These are phyloP conservation scores for Aspergillus sp. DNA, from an alignment of 2,329 filamentous ascomycete species.

Conservation along the genomic window DNA sequence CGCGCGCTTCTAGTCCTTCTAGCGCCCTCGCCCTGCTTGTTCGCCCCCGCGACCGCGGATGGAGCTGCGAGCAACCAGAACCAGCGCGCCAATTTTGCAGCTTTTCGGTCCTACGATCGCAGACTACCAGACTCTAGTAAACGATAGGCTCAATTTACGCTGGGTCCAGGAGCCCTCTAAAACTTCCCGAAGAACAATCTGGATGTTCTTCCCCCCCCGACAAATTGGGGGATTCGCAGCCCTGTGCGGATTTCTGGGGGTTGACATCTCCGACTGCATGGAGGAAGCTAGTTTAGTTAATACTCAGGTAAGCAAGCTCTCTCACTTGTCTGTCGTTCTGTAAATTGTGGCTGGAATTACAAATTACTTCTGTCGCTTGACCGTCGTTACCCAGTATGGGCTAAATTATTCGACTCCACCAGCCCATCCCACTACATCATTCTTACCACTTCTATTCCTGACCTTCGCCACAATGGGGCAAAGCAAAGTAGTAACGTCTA, in stretches of 20 bases:
- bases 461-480: slow-evolving; percentile 9
- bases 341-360: background rate
- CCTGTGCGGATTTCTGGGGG: slow-evolving; percentile 5
- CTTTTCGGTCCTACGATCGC: slow-evolving; percentile 12
- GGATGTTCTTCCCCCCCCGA: background rate
- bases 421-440: slow-evolving; percentile 8
- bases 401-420: slow-evolving; percentile 4
- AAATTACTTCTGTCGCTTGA: background rate
- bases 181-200: background rate
- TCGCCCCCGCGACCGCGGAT: slow-evolving; percentile 15
- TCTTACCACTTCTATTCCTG: slow-evolving; percentile 6
- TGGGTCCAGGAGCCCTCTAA: background rate
- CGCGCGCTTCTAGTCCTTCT: slow-evolving; percentile 24
- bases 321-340: background rate
- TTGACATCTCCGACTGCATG: slow-evolving; percentile 2
- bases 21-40: slow-evolving; percentile 19
- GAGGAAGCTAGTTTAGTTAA: background rate
- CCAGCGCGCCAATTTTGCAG: slow-evolving; percentile 4
- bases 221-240: background rate
- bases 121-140: background rate
- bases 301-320: background rate
- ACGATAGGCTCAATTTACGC: background rate
- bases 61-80: slow-evolving; percentile 5
- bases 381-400: background rate
- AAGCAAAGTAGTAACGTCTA: background rate